Evolutionary conservation across 129 eudicot genomes (phyloP).

Genomic region (Apium graveolens): DNA sequence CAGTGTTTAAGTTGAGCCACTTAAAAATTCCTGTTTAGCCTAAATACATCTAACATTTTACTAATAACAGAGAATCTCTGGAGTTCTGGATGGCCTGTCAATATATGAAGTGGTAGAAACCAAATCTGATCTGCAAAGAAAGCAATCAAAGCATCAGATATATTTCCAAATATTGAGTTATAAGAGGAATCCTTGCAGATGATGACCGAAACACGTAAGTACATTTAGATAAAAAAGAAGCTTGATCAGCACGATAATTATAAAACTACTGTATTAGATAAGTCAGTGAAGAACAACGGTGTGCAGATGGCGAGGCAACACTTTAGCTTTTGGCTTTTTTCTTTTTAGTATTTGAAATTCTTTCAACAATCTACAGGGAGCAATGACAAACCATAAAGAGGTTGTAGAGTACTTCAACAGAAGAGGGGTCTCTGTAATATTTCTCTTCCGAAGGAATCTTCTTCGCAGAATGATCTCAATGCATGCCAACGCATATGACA

Average conservation of each 20-base stretch:
- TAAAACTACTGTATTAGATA: neutral
- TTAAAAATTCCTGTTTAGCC: no score
- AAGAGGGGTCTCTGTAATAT: slow-evolving; percentile 57
- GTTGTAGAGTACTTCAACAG: slow-evolving; percentile 52
- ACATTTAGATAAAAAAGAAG: neutral
- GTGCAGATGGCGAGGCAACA: neutral
- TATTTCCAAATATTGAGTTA: neutral
- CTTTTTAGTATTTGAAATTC: neutral
- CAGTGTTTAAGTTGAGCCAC: neutral
- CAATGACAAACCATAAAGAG: slow-evolving; percentile 51
- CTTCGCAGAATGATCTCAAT: slow-evolving; percentile 70
- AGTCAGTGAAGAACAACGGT: neutral
- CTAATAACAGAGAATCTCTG: neutral
- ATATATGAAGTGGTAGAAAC: neutral
- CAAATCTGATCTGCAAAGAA: neutral
- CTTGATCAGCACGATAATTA: neutral
- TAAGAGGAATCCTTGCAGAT: neutral
- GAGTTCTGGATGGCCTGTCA: neutral
- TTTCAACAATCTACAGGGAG: slow-evolving; percentile 40
- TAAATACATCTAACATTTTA: no score
- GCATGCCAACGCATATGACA: slow-evolving; percentile 68
- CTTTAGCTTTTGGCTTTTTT: neutral
- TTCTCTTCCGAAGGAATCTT: slow-evolving; percentile 61
- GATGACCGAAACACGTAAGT: neutral
- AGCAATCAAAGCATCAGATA: no score